Conservation (phyloP, 1,284 basidiomycete genomes). For the Trichosporon faecale region DNA sequence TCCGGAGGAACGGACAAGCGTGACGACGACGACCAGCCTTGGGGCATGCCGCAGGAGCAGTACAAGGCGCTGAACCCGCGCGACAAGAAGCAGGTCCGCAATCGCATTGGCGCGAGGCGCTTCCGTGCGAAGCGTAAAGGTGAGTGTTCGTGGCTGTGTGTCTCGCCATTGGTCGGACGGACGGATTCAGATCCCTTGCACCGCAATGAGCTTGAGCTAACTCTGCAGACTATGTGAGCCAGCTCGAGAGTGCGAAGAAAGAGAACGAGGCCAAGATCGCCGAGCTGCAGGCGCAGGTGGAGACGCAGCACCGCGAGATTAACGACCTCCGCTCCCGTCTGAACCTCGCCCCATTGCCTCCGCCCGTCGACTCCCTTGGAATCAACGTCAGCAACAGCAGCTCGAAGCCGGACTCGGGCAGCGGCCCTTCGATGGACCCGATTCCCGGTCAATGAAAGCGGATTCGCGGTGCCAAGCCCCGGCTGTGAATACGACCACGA, state of each 20-base stretch:
- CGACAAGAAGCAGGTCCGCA: constrained; percentile 50
- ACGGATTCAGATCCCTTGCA: not conserved
- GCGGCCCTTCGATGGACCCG: not conserved
- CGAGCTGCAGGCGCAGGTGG: constrained; percentile 27
- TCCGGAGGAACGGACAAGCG: constrained; percentile 16
- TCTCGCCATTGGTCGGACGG: not conserved
- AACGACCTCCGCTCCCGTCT: constrained; percentile 35
- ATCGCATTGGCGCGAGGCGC: constrained; percentile 42
- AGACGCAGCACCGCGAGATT: constrained; percentile 34
- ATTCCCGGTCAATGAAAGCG: not conserved
- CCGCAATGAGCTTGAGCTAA: not conserved
- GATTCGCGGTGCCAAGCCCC: not conserved
- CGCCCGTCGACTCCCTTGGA: constrained; percentile 7
- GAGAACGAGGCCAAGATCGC: constrained; percentile 32
- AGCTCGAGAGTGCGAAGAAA: constrained; percentile 22
- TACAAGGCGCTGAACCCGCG: constrained; percentile 44
- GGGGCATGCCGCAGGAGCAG: constrained; percentile 49
- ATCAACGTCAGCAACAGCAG: constrained; percentile 6
- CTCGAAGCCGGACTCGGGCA: constrained; percentile 4
- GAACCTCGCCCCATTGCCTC: constrained; percentile 23
- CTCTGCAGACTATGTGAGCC: constrained; percentile 20
- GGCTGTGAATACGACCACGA: too few relatives aligned
- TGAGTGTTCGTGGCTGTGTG: constrained; percentile 23
- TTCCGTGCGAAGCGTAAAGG: constrained; percentile 50
- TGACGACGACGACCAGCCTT: constrained; percentile 37